These are phyloP conservation scores for Onygenales sp. DNA, from an alignment of 2,329 filamentous ascomycete genomes.

Conservation along the genomic window DNA sequence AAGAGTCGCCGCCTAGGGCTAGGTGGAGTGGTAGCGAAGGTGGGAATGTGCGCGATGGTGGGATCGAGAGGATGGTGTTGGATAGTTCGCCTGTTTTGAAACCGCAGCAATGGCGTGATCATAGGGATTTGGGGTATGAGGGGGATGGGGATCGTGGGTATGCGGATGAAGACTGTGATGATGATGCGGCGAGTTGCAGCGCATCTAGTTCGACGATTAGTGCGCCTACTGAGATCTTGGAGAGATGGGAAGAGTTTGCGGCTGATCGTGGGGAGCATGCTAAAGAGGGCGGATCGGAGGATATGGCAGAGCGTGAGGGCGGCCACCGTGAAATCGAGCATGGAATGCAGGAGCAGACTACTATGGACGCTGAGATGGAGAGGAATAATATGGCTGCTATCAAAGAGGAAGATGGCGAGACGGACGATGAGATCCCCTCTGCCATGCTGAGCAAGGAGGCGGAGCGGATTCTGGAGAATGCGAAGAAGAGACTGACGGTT, in stretches of 20 bases:
- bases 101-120: neutral
- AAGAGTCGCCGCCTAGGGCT: slow-evolving; percentile 17
- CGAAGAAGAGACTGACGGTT: slow-evolving; percentile 80
- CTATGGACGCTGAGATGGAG: slow-evolving; percentile 14
- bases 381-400: slow-evolving; percentile 27
- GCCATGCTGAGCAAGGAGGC: slow-evolving; percentile 70
- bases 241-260: slow-evolving; percentile 18
- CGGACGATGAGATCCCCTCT: slow-evolving; percentile 59
- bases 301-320: neutral
- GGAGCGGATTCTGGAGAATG: slow-evolving; percentile 85
- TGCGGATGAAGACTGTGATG: slow-evolving; percentile 44
- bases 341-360: slow-evolving; percentile 9
- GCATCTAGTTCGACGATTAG: slow-evolving; percentile 28
- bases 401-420: slow-evolving; percentile 43
- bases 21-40: neutral
- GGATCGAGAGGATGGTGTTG: slow-evolving; percentile 5
- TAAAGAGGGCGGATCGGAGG: slow-evolving; percentile 1
- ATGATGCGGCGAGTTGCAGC: slow-evolving; percentile 28
- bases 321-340: neutral
- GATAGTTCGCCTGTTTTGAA: slow-evolving; percentile 12
- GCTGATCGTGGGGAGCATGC: slow-evolving; percentile 2
- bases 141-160: slow-evolving; percentile 32
- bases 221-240: slow-evolving; percentile 15
- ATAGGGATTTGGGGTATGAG: neutral
- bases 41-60: neutral